Conservation (phyloP, 2,329 filamentous ascomycete genomes). For the Blastomyces gilchristii region DNA sequence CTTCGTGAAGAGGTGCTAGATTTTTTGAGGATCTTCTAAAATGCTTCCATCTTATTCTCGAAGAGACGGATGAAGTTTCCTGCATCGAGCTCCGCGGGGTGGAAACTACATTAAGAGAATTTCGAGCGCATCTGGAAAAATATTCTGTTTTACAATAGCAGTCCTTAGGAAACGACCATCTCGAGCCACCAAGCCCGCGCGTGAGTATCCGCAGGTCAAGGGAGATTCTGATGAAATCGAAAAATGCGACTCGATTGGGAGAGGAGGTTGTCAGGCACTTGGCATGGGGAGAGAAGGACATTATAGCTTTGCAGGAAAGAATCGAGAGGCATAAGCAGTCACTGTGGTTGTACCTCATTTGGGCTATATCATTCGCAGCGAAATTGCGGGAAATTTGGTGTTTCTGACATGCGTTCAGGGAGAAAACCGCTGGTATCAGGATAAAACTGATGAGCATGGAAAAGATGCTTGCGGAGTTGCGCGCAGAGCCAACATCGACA, state of each 20-base stretch:
- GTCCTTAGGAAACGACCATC: not conserved
- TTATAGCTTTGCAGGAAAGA: constrained; percentile 12
- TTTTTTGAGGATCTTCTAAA: constrained; percentile 11
- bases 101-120: constrained; percentile 12
- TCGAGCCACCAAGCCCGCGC: not conserved
- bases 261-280: constrained; percentile 5
- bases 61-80: constrained; percentile 9
- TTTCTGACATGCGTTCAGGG: not conserved
- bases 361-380: not conserved
- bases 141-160: constrained; percentile 5
- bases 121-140: constrained; percentile 10
- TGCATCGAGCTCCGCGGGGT: constrained; percentile 13
- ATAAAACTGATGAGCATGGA: not conserved
- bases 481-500: not conserved
- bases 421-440: not conserved
- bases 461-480: constrained; percentile 1
- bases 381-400: not conserved
- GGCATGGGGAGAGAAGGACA: constrained; percentile 11
- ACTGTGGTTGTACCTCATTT: constrained; percentile 12
- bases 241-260: constrained; percentile 6
- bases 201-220: constrained; percentile 2
- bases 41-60: constrained; percentile 10
- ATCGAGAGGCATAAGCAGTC: constrained; percentile 14
- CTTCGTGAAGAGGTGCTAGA: constrained; percentile 12
- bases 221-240: constrained; percentile 5